These are phyloP conservation scores for Digitaria exilis DNA, from an alignment of 202 grass and related monocot genomes.

Conservation along the genomic window DNA sequence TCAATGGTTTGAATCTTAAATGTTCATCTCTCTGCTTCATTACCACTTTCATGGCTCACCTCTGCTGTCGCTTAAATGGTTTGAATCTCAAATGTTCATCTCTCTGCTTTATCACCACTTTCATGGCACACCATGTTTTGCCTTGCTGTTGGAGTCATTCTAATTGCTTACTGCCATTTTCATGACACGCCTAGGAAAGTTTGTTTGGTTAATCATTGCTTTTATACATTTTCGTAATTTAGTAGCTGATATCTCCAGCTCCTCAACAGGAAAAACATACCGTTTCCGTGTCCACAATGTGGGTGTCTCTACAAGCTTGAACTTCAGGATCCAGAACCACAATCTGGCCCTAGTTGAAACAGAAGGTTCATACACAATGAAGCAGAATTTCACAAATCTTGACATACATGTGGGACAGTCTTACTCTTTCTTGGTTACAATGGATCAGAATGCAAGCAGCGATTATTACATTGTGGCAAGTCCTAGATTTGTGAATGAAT, in stretches of 20 bases:
- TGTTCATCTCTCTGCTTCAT: not conserved
- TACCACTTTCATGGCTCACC: too few relatives aligned
- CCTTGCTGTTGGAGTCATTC: too few relatives aligned
- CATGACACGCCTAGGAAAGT: not conserved
- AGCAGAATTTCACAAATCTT: constrained; percentile 93
- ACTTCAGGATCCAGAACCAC: constrained; percentile 93
- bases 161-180: not conserved
- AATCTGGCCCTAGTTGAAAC: constrained; percentile 89
- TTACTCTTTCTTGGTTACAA: constrained; percentile 94
- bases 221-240: not conserved
- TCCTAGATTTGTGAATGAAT: constrained; percentile 89
- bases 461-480: constrained; percentile 97
- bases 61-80: not conserved
- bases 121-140: not conserved
- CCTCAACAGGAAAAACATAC: constrained; percentile 86
- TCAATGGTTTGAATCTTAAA: too few relatives aligned
- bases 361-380: constrained; percentile 90
- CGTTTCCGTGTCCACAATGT: constrained; percentile 90
- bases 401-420: constrained; percentile 97
- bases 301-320: constrained; percentile 84
- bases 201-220: not conserved
- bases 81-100: not conserved
- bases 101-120: not conserved
- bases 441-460: constrained; percentile 98
- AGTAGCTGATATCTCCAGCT: constrained; percentile 28